phyloP scores from a whole-genome alignment of 2,329 filamentous ascomycete species.

The Colletotrichum sp. region DNA sequence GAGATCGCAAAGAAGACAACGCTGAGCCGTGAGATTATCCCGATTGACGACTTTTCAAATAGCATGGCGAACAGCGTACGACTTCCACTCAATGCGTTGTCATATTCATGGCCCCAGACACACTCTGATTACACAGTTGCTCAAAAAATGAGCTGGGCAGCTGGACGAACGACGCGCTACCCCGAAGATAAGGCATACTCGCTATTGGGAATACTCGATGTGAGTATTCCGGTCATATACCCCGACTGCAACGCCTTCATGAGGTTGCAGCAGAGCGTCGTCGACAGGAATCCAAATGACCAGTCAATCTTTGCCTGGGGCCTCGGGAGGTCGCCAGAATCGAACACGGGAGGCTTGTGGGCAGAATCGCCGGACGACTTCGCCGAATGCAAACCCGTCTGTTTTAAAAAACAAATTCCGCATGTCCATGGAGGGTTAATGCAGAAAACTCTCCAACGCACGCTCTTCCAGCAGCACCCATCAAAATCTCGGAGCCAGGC shows the following conservation, averaged over 20 bases:
- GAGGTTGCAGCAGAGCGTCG: accelerated
- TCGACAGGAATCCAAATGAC: neutral
- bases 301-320: neutral
- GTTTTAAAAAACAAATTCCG: too few relatives aligned
- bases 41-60: too few relatives aligned
- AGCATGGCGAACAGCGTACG: neutral
- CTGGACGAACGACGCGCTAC: accelerated
- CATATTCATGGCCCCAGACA: neutral
- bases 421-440: too few relatives aligned
- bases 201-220: neutral
- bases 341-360: neutral
- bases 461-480: neutral
- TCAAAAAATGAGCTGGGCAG: neutral
- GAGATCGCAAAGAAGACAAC: neutral
- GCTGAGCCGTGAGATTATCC: too few relatives aligned
- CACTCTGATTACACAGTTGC: neutral
- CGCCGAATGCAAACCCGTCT: neutral
- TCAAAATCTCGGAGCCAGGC: neutral
- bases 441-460: neutral
- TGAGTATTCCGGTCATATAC: neutral
- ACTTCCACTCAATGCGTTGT: neutral
- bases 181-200: neutral
- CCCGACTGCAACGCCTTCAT: accelerated
- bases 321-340: neutral
- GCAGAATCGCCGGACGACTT: neutral